Base-by-base conservation (phyloP, 1,284 basidiomycete species). In the Fistulinella cinereoalba region DNA sequence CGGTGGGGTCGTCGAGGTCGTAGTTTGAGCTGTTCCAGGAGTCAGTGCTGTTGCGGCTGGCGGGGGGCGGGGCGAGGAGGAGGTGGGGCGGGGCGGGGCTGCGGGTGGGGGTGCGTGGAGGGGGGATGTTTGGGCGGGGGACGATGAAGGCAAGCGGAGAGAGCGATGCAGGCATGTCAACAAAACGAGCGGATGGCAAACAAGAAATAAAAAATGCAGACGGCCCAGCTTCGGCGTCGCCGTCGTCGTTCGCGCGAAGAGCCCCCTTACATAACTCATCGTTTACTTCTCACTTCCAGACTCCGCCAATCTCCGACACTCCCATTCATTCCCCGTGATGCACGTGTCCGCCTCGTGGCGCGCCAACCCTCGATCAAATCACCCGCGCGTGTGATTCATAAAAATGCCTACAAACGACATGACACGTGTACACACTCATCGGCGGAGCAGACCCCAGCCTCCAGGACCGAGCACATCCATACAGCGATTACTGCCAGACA, bases 1-100 rank as follows among this genome's bases (percentile, higher is more conserved):
- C 78, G 46, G 81, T 80, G 34, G 76, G 70, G 37, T 84, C 83
- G 18, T 66, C 72, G 40, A 67, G 58, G 44, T 81, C 77, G 55
- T 76, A 76, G 56, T 79, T 85, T 19, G 86, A 88, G 62, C 84
- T 87, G 63, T 83, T 85, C 87, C 87, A 89, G 61, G 85, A 88
- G 64, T 87, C 84, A 9, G 82, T 80, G 65, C 85, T 88, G 62
- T 82, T 84, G 53, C 87, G 75, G 58, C 84, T 79, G 15, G 68
- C 70, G 13, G 74, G 61, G 0, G 65, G 63, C 4, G 77, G 66
- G 4, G 77, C 64, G 46, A 82, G 75, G 52, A 80, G 65, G 51
- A 80, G 58, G 51, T 72, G 67, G 3, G 75, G 71, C 41, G 69
- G 68, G 46, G 55, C 59, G 12, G 77, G 73, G 6, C 76, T 77